Percentiles rank a stretch among this genome's conserved stretches.
phyloP scores from a whole-genome alignment of 2,329 filamentous ascomycete species.

The Cytospora mali region DNA sequence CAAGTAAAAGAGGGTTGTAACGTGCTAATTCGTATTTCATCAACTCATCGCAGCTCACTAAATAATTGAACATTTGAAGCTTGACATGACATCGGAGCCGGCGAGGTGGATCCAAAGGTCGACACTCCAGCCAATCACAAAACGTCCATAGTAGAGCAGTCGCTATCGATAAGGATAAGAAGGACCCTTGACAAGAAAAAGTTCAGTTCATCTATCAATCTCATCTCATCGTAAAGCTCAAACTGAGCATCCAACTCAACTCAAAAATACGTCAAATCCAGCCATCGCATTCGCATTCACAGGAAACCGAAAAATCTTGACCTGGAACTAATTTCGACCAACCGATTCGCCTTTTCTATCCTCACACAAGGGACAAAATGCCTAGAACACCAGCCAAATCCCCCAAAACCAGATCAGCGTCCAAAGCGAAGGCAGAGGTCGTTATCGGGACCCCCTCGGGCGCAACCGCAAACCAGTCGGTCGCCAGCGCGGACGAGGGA shows the following conservation, averaged over 20 bases:
- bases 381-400: slow-evolving; percentile 12
- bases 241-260: neutral
- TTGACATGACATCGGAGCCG: neutral
- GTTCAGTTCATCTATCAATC: slow-evolving; percentile 10
- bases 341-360: neutral
- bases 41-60: neutral
- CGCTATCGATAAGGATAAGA: slow-evolving; percentile 17
- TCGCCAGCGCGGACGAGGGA: slow-evolving; percentile 10
- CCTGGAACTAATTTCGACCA: neutral
- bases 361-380: slow-evolving; percentile 14
- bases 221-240: slow-evolving; percentile 1
- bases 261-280: neutral
- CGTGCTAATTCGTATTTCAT: neutral
- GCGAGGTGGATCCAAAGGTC: neutral
- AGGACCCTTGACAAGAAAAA: slow-evolving; percentile 18
- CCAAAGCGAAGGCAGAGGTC: slow-evolving; percentile 16
- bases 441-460: slow-evolving; percentile 5
- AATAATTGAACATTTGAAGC: neutral
- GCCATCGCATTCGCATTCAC: neutral
- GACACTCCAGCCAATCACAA: neutral
- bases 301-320: neutral
- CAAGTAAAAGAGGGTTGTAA: neutral
- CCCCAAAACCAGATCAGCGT: slow-evolving; percentile 10
- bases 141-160: neutral
- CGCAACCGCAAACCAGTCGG: slow-evolving; percentile 1